Evolutionary conservation across 2,329 filamentous ascomycete genomes (phyloP).

Genomic region (Calonectria honghensis): DNA sequence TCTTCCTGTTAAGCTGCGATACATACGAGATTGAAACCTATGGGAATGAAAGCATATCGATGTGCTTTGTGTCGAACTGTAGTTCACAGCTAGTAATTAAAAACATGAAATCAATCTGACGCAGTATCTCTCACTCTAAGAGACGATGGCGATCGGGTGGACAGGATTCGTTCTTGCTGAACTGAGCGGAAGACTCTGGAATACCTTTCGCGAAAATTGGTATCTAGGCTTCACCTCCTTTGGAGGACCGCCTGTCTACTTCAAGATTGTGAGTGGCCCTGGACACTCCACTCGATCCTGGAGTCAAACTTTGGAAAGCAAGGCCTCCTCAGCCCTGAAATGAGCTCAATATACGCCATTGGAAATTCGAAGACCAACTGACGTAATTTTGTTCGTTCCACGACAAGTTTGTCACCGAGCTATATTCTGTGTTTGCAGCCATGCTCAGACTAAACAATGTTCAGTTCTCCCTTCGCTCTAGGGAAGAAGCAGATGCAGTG

Average conservation of each 20-base stretch:
- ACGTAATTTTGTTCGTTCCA: neutral
- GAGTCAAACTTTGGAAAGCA: neutral
- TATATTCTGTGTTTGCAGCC: neutral
- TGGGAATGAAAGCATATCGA: no score
- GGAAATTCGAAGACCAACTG: neutral
- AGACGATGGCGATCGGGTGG: neutral
- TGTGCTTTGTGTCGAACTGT: neutral
- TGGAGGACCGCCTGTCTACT: slow-evolving; percentile 82
- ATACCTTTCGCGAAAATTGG: slow-evolving; percentile 64
- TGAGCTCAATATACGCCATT: neutral
- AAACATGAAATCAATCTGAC: neutral
- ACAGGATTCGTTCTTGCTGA: neutral
- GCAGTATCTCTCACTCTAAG: neutral
- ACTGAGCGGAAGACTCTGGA: neutral
- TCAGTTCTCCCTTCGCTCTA: no score
- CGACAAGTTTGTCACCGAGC: neutral
- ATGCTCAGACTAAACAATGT: no score
- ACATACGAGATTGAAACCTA: no score
- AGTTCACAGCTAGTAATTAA: neutral
- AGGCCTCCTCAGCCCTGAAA: neutral
- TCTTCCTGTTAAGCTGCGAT: no score
- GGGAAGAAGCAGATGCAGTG: no score
- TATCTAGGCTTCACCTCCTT: slow-evolving; percentile 80
- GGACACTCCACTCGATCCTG: neutral
- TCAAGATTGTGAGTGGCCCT: slow-evolving; percentile 71